phyloP scores from a whole-genome alignment of 169 alveolate species.

The Plasmodium vinckei region DNA sequence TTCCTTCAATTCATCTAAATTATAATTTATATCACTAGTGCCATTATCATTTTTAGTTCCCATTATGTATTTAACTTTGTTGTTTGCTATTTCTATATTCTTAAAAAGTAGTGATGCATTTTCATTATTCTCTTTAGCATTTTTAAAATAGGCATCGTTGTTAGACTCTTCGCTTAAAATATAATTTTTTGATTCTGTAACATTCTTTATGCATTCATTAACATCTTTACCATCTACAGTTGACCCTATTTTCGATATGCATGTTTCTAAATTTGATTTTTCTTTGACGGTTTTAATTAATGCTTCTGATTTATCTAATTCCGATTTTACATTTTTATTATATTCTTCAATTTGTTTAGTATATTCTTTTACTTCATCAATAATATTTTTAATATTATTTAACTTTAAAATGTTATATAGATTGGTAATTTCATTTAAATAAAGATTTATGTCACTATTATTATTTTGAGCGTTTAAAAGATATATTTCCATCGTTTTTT shows the following conservation, averaged over 20 bases:
- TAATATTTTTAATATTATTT: background rate
- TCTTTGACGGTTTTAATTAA: background rate
- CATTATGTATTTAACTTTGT: background rate
- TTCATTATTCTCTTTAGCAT: constrained; percentile 14
- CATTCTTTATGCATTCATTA: background rate
- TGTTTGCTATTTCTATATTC: background rate
- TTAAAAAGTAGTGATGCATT: background rate
- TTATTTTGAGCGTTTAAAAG: background rate
- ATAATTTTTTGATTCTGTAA: background rate
- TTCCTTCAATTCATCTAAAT: background rate
- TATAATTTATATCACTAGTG: background rate
- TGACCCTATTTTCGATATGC: constrained; percentile 2
- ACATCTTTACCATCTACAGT: background rate
- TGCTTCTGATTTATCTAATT: background rate
- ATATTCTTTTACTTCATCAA: background rate
- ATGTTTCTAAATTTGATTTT: background rate
- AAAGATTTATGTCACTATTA: background rate
- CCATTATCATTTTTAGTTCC: background rate
- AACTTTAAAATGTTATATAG: background rate
- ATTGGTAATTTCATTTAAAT: background rate
- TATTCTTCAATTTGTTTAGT: background rate
- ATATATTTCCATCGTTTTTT: background rate
- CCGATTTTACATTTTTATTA: background rate
- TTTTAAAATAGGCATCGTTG: background rate
- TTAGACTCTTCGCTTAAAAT: background rate